A percentile compares a stretch with the other conserved stretches of the same genome.
phyloP scores from a whole-genome alignment of 257 asterid genomes.

The Capsicum chinense region DNA sequence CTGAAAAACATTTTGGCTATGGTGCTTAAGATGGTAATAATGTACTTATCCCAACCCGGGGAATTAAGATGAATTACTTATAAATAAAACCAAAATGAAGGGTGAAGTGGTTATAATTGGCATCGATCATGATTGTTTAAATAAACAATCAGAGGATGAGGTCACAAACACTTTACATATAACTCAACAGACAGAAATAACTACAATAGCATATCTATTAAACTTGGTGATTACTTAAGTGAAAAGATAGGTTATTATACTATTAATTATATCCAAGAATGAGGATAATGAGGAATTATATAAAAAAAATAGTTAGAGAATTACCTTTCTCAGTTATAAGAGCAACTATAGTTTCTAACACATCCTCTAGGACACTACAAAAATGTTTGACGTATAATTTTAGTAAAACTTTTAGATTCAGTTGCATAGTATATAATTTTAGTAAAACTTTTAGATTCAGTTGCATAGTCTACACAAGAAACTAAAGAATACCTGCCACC shows the following conservation, averaged over 20 bases:
- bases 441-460: no score
- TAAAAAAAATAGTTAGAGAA: neutral
- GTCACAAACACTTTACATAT: neutral
- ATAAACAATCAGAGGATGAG: neutral
- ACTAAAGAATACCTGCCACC: constrained; percentile 75
- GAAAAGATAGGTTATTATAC: neutral
- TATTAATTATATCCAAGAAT: neutral
- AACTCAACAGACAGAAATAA: neutral
- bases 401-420: constrained; percentile 29
- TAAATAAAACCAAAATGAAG: neutral
- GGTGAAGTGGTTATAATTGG: neutral
- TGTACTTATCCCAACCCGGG: neutral
- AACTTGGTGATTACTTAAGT: neutral
- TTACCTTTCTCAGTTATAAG: constrained; percentile 80
- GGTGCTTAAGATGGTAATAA: neutral
- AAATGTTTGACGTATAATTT: constrained; percentile 9
- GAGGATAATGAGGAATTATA: constrained; percentile 17
- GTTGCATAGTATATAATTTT: neutral
- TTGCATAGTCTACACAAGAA: neutral
- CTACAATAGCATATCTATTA: neutral
- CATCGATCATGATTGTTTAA: neutral
- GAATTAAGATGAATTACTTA: neutral
- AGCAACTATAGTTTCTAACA: constrained; percentile 77
- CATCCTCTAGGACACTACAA: constrained; percentile 80
- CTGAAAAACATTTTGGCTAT: neutral